Evolutionary conservation across 2,329 filamentous ascomycete genomes (phyloP).

Genomic region (Hypocrella siamensis): DNA sequence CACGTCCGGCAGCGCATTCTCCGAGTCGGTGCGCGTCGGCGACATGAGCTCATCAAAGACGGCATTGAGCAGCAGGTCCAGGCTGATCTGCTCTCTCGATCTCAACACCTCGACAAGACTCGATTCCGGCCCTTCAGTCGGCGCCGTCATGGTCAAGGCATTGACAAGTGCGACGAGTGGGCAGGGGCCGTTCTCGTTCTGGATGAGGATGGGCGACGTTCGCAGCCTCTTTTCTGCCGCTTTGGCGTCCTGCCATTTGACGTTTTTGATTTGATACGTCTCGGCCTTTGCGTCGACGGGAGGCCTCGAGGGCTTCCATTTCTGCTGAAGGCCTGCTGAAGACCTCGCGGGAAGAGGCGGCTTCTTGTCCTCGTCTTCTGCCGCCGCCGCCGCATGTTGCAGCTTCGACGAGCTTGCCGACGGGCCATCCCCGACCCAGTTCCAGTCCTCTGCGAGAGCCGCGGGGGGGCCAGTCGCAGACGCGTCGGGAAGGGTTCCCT

Average conservation of each 20-base stretch:
- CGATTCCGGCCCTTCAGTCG: slow-evolving; percentile 43
- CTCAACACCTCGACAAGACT: slow-evolving; percentile 63
- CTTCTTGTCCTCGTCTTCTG: slow-evolving; percentile 8
- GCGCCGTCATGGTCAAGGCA: slow-evolving; percentile 71
- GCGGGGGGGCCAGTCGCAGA: slow-evolving; percentile 6
- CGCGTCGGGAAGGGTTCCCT: slow-evolving; percentile 19
- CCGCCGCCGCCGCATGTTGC: slow-evolving; percentile 3
- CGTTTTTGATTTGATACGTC: slow-evolving; percentile 85
- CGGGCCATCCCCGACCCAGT: slow-evolving; percentile 29
- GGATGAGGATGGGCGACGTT: slow-evolving; percentile 74
- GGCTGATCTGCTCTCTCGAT: slow-evolving; percentile 72
- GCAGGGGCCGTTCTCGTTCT: slow-evolving; percentile 90
- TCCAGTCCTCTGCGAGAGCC: slow-evolving; percentile 29
- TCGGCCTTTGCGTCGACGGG: slow-evolving; percentile 40
- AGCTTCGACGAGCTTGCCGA: slow-evolving; percentile 7
- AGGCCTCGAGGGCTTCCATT: slow-evolving; percentile 23
- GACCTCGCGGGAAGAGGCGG: slow-evolving; percentile 23
- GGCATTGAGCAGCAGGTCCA: slow-evolving; percentile 72
- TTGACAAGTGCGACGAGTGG: slow-evolving; percentile 88
- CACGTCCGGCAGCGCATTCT: slow-evolving; percentile 64
- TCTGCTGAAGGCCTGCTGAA: slow-evolving; percentile 12
- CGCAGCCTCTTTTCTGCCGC: slow-evolving; percentile 44
- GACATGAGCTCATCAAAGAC: slow-evolving; percentile 91
- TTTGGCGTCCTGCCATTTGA: slow-evolving; percentile 63
- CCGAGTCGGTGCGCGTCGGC: slow-evolving; percentile 44